phyloP scores from a whole-genome alignment of 768 basidiomycete species.

The Suillus luteus region DNA sequence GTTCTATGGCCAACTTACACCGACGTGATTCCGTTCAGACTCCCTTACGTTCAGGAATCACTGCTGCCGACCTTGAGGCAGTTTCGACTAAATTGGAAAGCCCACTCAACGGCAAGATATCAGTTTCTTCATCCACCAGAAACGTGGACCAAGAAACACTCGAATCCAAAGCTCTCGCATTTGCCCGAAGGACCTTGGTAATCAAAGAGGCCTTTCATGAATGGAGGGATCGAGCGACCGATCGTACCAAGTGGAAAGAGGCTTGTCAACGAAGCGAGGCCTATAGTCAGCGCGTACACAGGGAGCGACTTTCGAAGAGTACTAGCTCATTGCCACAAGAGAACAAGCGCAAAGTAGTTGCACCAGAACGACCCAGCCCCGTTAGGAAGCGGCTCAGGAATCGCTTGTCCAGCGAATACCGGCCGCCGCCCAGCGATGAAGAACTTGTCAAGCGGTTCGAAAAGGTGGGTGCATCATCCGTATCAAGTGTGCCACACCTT shows the following conservation, averaged over 20 bases:
- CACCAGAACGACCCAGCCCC: constrained; percentile 22
- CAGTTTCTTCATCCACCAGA: not conserved
- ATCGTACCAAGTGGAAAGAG: constrained; percentile 57
- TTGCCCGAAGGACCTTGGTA: constrained; percentile 40
- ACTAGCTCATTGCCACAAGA: constrained; percentile 9
- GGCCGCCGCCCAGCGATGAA: constrained; percentile 60
- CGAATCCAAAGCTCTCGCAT: constrained; percentile 43
- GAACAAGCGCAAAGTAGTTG: constrained; percentile 30
- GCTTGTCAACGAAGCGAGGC: constrained; percentile 61
- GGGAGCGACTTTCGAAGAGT: constrained; percentile 35
- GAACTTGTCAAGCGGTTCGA: constrained; percentile 65
- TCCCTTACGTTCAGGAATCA: constrained; percentile 25
- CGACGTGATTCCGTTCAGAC: constrained; percentile 30
- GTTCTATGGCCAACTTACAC: constrained; percentile 19
- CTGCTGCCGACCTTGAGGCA: constrained; percentile 16
- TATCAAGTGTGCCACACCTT: constrained; percentile 12
- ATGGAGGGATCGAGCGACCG: constrained; percentile 50
- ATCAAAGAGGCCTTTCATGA: constrained; percentile 44
- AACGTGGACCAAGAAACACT: constrained; percentile 27
- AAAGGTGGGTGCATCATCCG: constrained; percentile 50
- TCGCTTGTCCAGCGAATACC: constrained; percentile 46
- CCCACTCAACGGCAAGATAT: constrained; percentile 13
- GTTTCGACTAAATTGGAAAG: constrained; percentile 9
- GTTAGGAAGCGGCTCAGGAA: constrained; percentile 35
- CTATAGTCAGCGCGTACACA: constrained; percentile 55